phyloP scores from a whole-genome alignment of 2,329 filamentous ascomycete genomes.

The Diaporthe vexans region DNA sequence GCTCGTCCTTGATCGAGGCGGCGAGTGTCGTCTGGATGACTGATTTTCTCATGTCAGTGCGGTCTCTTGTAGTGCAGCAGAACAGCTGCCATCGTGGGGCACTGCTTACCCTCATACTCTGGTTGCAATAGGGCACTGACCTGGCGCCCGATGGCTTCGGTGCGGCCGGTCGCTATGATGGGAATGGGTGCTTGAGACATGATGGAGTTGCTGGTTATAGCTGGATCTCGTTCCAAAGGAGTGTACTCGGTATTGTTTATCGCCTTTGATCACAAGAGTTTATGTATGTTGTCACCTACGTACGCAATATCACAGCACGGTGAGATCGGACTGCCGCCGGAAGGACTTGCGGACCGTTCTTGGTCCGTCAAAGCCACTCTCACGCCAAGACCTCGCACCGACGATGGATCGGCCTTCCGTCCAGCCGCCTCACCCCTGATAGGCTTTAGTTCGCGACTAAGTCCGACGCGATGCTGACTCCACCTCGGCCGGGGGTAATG shows the following conservation, averaged over 20 bases:
- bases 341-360: not conserved
- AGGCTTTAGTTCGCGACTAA: not conserved
- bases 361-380: no score
- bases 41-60: not conserved
- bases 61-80: no score
- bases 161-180: slow-evolving; percentile 29
- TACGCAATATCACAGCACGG: not conserved
- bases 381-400: no score
- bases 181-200: slow-evolving; percentile 28
- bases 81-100: not conserved
- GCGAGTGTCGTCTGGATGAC: slow-evolving; percentile 45
- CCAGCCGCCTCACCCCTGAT: not conserved
- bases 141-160: not conserved
- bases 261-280: no score
- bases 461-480: not conserved
- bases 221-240: no score
- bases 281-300: not conserved
- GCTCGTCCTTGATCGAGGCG: slow-evolving; percentile 41
- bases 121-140: slow-evolving; percentile 12
- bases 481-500: not conserved
- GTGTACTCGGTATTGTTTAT: no score
- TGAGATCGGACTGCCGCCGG: no score
- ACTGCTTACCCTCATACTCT: slow-evolving; percentile 28
- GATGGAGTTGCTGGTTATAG: not conserved
- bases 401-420: not conserved